These are phyloP conservation scores for Diaporthe citri DNA, from an alignment of 2,329 filamentous ascomycete genomes.

Conservation along the genomic window DNA sequence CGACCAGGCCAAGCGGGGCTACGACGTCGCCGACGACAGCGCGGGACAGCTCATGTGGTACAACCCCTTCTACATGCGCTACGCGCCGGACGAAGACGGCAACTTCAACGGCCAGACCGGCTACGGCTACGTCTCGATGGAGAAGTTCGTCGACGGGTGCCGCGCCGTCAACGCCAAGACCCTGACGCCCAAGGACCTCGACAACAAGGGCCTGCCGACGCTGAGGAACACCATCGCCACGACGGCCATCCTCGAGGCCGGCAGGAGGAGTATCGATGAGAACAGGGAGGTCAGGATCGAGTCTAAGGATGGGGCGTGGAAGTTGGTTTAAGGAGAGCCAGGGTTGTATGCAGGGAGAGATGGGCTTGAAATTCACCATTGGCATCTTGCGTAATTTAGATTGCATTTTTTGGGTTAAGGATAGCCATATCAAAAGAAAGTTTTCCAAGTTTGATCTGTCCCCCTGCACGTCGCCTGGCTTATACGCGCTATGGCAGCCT, in stretches of 20 bases:
- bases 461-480: neutral
- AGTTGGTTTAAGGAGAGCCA: conserved; percentile 60
- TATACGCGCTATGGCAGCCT: neutral
- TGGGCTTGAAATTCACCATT: neutral
- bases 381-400: neutral
- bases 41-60: conserved; percentile 82
- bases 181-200: conserved; percentile 80
- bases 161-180: conserved; percentile 81
- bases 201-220: conserved; percentile 85
- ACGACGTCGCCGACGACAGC: conserved; percentile 90
- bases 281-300: conserved; percentile 81
- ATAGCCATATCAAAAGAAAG: neutral
- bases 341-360: neutral
- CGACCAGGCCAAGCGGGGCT: conserved; percentile 94
- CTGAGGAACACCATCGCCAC: conserved; percentile 91
- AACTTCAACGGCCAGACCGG: conserved; percentile 93
- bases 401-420: neutral
- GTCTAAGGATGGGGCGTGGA: conserved; percentile 75
- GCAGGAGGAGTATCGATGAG: conserved; percentile 87
- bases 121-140: conserved; percentile 94
- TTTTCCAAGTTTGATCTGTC: neutral
- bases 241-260: conserved; percentile 91
- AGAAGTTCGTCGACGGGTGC: conserved; percentile 95
- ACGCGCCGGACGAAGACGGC: conserved; percentile 92
- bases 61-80: conserved; percentile 97